A percentile compares a stretch with the other conserved stretches of the same genome.
phyloP scores from a whole-genome alignment of 2,329 filamentous ascomycete genomes.

The Pseudogymnoascus destructans region DNA sequence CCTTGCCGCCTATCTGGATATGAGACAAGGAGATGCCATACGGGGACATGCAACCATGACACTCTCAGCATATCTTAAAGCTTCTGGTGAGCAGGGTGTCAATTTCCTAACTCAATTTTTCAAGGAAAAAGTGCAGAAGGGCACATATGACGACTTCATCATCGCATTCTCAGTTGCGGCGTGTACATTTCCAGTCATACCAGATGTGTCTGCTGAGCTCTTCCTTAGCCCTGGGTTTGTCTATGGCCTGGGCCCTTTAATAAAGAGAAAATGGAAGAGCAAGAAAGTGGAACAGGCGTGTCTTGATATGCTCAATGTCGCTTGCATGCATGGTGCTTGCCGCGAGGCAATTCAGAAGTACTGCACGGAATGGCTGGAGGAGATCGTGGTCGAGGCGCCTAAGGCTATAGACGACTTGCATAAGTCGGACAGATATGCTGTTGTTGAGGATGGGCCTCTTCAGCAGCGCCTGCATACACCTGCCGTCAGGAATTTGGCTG shows the following conservation, averaged over 20 bases:
- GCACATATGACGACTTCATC: conserved; percentile 78
- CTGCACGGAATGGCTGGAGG: conserved; percentile 76
- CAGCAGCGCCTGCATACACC: conserved; percentile 38
- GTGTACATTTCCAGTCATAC: conserved; percentile 73
- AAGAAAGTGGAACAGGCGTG: conserved; percentile 75
- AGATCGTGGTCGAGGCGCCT: conserved; percentile 56
- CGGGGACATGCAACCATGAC: conserved; percentile 72
- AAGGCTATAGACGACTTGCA: conserved; percentile 33
- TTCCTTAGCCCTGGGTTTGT: conserved; percentile 87
- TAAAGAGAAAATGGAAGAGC: conserved; percentile 71
- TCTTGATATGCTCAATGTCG: conserved; percentile 79
- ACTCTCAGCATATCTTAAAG: conserved; percentile 71
- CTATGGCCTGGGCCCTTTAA: conserved; percentile 58
- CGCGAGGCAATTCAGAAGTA: conserved; percentile 74
- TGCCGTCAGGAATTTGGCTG: conserved; percentile 51
- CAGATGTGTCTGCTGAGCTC: conserved; percentile 58
- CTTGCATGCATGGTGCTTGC: conserved; percentile 73
- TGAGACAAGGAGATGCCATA: conserved; percentile 60
- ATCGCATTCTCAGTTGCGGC: conserved; percentile 88
- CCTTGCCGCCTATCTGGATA: conserved; percentile 73
- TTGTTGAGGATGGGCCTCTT: conserved; percentile 23
- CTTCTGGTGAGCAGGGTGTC: conserved; percentile 56
- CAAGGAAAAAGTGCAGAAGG: conserved; percentile 53
- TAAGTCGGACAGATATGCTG: conserved; percentile 16
- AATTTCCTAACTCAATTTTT: conserved; percentile 63